Conservation (phyloP, 495 filamentous ascomycete species). For the Hypoxylon crocopeplum region DNA sequence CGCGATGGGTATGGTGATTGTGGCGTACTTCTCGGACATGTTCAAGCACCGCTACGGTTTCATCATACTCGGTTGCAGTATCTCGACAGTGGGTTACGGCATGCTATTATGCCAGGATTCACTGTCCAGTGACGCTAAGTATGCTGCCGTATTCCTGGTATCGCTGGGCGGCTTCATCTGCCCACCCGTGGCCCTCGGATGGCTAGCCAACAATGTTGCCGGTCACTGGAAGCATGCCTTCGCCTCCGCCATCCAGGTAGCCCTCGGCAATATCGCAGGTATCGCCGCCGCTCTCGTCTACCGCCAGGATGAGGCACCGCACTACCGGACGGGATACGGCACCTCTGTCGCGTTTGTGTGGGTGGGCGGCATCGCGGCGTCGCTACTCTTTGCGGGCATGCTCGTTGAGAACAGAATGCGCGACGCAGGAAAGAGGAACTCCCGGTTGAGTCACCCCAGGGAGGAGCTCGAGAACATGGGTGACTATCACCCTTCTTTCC, state of each 20-base stretch:
- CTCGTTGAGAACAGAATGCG: constrained; percentile 61
- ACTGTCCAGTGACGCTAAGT: constrained; percentile 49
- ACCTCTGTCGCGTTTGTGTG: constrained; percentile 57
- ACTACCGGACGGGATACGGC: constrained; percentile 58
- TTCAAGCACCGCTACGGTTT: constrained; percentile 49
- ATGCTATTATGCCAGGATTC: constrained; percentile 52
- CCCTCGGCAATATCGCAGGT: constrained; percentile 63
- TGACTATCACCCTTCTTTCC: constrained; percentile 65
- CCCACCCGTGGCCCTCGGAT: constrained; percentile 59
- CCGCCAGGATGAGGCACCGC: constrained; percentile 54
- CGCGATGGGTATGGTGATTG: constrained; percentile 51
- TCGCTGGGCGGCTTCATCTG: constrained; percentile 58
- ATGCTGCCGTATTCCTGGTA: constrained; percentile 63
- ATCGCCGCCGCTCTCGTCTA: constrained; percentile 62
- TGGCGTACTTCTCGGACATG: constrained; percentile 53
- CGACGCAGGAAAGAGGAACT: constrained; percentile 60
- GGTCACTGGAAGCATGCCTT: constrained; percentile 70
- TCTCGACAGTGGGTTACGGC: constrained; percentile 57
- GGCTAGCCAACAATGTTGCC: constrained; percentile 59
- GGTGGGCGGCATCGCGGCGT: constrained; percentile 52
- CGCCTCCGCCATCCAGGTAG: constrained; percentile 60
- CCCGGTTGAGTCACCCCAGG: constrained; percentile 48
- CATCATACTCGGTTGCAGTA: constrained; percentile 55
- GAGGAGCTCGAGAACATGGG: constrained; percentile 64
- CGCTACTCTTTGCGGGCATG: constrained; percentile 52